Percentiles rank a stretch among this genome's conserved stretches.
These are phyloP conservation scores for Suillus decipiens DNA, from an alignment of 768 basidiomycete genomes.

Conservation along the genomic window DNA sequence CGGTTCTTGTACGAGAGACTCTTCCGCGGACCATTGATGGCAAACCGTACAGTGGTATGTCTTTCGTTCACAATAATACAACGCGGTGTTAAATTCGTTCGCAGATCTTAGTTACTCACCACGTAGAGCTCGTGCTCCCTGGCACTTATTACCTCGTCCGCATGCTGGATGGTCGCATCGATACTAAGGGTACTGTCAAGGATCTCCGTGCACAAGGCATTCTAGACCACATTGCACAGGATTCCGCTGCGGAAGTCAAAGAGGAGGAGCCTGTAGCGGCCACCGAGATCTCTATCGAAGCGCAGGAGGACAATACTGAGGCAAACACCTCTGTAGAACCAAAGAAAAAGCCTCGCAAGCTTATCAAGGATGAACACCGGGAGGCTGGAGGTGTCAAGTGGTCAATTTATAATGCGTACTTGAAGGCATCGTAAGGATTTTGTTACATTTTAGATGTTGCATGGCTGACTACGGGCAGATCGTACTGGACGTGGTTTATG, in stretches of 20 bases:
- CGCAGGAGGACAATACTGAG: not conserved
- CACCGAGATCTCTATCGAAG: conserved; percentile 17
- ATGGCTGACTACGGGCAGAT: conserved; percentile 17
- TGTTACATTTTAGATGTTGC: not conserved
- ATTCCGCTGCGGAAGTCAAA: conserved; percentile 48
- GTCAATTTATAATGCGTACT: conserved; percentile 65
- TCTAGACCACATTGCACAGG: conserved; percentile 60
- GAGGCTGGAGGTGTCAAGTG: conserved; percentile 84
- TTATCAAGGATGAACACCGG: conserved; percentile 81
- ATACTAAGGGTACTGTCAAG: conserved; percentile 67
- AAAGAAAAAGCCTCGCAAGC: conserved; percentile 65
- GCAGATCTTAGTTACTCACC: conserved; percentile 77
- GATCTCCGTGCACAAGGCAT: conserved; percentile 64
- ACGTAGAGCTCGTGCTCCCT: conserved; percentile 80
- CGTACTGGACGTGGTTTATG: conserved; percentile 33
- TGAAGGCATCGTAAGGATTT: conserved; percentile 60
- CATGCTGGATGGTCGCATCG: conserved; percentile 81
- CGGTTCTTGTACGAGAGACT: conserved; percentile 64
- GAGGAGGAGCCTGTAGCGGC: conserved; percentile 41
- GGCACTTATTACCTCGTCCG: conserved; percentile 72
- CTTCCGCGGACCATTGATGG: conserved; percentile 64
- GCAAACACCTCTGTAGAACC: not conserved
- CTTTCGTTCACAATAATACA: not conserved
- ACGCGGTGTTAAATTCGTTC: not conserved
- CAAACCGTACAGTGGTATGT: conserved; percentile 65